Percentiles rank a stretch among this genome's conserved stretches.
These are phyloP conservation scores for Raphidocelis subcapitata DNA, from an alignment of 139 green algal species.

Conservation along the genomic window DNA sequence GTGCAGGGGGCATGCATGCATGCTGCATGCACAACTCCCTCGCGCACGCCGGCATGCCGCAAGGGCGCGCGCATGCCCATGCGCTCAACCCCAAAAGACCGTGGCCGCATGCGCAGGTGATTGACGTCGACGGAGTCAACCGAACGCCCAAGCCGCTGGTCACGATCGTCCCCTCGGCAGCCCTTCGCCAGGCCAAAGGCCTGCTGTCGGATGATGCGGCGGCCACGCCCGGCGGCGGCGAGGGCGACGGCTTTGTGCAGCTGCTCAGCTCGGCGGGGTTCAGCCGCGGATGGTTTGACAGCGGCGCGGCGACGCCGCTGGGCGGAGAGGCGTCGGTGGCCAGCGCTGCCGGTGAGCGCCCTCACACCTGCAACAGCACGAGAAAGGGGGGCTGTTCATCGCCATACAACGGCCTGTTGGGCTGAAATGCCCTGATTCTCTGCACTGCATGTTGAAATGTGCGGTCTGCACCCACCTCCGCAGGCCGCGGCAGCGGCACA, in stretches of 20 bases:
- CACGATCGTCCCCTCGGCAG: constrained; percentile 17
- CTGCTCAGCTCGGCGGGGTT: constrained; percentile 16
- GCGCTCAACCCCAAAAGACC: neutral
- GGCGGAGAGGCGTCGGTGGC: too few species aligned
- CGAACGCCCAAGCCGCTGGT: constrained; percentile 69
- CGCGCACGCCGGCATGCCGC: neutral
- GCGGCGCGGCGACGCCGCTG: neutral
- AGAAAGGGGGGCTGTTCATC: too few species aligned
- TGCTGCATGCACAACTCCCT: neutral
- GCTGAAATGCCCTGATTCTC: too few species aligned
- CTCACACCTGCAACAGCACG: too few species aligned
- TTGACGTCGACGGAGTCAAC: constrained; percentile 59
- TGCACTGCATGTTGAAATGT: too few species aligned
- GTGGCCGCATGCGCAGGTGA: constrained; percentile 21
- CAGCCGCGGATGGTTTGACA: constrained; percentile 29
- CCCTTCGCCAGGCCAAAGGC: constrained; percentile 8
- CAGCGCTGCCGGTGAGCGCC: too few species aligned
- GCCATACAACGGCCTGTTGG: too few species aligned
- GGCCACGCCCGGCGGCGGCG: neutral
- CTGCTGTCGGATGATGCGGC: constrained; percentile 18
- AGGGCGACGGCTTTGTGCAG: constrained; percentile 7
- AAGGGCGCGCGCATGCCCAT: neutral
- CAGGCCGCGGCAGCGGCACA: too few species aligned
- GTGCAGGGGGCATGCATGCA: neutral
- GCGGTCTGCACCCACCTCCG: too few species aligned